Conservation (phyloP, 1,284 basidiomycete genomes). For the Cutaneotrichosporon cavernicola region DNA sequence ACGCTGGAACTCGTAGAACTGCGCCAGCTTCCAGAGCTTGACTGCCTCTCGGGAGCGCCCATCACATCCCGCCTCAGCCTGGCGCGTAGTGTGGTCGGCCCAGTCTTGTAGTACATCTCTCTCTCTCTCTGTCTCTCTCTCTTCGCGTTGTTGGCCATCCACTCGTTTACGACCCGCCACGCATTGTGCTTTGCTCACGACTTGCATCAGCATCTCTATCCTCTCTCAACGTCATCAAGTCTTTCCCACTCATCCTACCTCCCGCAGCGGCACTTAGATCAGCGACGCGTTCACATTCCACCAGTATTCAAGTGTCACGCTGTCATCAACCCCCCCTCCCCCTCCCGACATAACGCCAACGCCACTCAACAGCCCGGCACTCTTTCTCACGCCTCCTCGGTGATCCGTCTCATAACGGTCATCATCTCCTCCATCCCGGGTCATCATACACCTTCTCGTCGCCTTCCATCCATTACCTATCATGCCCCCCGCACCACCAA, state of each 20-base stretch:
- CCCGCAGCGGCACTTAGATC: not conserved
- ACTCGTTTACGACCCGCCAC: conserved; percentile 7
- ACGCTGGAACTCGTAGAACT: not conserved
- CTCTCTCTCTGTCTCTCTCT: conserved; percentile 10
- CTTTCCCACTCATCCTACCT: conserved; percentile 1
- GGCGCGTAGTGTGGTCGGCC: conserved; percentile 4
- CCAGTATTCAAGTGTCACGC: conserved; percentile 10
- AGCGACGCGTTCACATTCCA: conserved; percentile 18
- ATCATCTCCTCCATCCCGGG: not conserved
- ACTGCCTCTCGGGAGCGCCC: conserved; percentile 5
- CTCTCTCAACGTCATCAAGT: not conserved
- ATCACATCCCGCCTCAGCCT: conserved; percentile 10
- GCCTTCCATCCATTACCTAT: conserved; percentile 4
- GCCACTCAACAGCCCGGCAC: conserved; percentile 5
- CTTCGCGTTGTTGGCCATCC: not conserved
- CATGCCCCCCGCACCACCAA: conserved; percentile 46
- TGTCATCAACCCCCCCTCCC: conserved; percentile 11
- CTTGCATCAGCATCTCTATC: conserved; percentile 4
- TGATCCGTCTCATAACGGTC: conserved; percentile 12
- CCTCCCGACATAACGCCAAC: conserved; percentile 8
- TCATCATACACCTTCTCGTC: not conserved
- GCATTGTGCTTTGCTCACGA: conserved; percentile 12
- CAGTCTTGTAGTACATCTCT: not conserved
- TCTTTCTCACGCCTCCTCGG: not conserved
- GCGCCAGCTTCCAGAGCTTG: conserved; percentile 1